These are phyloP conservation scores for Cenchrus fungigraminus DNA, from an alignment of 176 grass and related monocot genomes.

Conservation along the genomic window DNA sequence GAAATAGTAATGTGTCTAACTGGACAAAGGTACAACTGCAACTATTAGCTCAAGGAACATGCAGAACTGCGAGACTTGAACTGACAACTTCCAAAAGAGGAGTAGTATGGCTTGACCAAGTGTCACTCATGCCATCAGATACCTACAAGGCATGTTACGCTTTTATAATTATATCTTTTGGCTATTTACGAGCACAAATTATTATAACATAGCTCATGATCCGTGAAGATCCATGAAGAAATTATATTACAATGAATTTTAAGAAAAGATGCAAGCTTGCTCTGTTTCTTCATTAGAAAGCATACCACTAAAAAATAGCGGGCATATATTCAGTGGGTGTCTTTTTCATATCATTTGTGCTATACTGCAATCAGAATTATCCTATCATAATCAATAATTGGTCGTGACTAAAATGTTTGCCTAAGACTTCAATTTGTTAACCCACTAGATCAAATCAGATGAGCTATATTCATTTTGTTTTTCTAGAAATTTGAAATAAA, in stretches of 20 bases:
- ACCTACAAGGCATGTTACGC: conserved; percentile 56
- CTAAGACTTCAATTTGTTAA: not conserved
- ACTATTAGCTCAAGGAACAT: conserved; percentile 47
- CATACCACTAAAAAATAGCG: not conserved
- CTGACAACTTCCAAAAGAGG: conserved; percentile 53
- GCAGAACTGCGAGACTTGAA: conserved; percentile 54
- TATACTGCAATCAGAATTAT: not conserved
- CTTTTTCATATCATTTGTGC: not conserved
- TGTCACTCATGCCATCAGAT: conserved; percentile 64
- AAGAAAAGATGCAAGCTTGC: not conserved
- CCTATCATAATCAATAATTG: not conserved
- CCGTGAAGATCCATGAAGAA: not conserved
- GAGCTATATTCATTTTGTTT: not conserved
- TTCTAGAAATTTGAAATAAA: not conserved
- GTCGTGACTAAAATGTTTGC: not conserved
- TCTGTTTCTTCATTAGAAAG: not conserved
- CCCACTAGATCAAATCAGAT: not conserved
- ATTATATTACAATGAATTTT: not conserved
- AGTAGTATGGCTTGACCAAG: conserved; percentile 69
- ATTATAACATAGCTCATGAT: not conserved
- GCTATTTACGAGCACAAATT: too few relatives aligned
- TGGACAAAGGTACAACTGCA: conserved; percentile 61
- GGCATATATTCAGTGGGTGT: not conserved
- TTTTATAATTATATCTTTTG: not conserved
- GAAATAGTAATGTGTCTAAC: conserved; percentile 17